Conservation (phyloP, 2,329 filamentous ascomycete genomes). For the Biscogniauxia mediterranea region DNA sequence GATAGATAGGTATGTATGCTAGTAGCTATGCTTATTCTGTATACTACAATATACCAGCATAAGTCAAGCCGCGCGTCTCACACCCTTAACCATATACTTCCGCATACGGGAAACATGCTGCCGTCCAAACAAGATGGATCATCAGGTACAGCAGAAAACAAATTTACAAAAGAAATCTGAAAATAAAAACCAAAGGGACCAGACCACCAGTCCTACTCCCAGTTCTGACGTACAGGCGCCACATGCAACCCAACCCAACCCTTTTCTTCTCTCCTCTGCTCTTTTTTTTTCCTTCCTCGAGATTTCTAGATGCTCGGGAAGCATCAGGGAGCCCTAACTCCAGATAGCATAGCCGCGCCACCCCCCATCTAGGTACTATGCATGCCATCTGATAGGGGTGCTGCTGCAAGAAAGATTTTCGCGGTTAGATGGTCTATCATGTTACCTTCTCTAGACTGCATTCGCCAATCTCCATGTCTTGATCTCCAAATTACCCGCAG, state of each 20-base stretch:
- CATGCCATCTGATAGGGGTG: slow-evolving; percentile 3
- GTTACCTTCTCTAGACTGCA: background rate
- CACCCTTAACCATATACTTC: background rate
- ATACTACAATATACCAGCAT: background rate
- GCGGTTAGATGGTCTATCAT: slow-evolving; percentile 8
- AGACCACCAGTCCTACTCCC: slow-evolving; percentile 4
- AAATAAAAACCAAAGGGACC: no score
- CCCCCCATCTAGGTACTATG: no score
- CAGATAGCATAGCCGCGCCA: slow-evolving; percentile 18
- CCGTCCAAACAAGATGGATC: slow-evolving; percentile 8
- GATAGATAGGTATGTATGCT: no score
- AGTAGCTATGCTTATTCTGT: no score
- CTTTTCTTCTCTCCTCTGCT: background rate
- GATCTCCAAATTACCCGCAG: background rate
- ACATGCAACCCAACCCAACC: slow-evolving; percentile 14
- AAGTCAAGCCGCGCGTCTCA: background rate
- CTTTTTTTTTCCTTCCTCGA: slow-evolving; percentile 15
- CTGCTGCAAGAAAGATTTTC: slow-evolving; percentile 14
- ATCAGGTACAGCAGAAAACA: slow-evolving; percentile 15
- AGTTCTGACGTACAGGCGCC: slow-evolving; percentile 20
- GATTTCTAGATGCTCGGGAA: slow-evolving; percentile 20
- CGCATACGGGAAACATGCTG: background rate
- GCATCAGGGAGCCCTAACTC: slow-evolving; percentile 19
- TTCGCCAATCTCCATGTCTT: background rate
- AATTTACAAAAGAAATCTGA: background rate